Conservation (phyloP, 2,329 filamentous ascomycete genomes). For the Phaeosphaeriaceae sp. region DNA sequence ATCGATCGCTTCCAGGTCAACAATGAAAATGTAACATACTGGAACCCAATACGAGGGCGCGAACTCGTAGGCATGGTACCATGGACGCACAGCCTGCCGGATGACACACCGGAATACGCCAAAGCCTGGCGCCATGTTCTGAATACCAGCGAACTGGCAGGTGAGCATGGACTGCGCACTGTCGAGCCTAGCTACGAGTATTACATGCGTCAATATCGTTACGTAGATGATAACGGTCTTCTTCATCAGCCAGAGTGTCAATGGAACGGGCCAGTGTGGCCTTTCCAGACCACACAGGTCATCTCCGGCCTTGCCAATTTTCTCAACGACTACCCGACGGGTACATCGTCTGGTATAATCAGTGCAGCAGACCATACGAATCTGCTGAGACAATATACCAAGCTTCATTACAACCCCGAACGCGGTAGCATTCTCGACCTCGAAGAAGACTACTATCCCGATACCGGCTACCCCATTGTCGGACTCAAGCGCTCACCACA, state of each 20-base stretch:
- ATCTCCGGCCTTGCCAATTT: constrained; percentile 52
- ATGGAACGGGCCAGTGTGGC: constrained; percentile 56
- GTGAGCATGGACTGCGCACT: constrained; percentile 49
- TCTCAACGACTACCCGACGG: constrained; percentile 50
- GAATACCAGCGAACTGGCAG: constrained; percentile 43
- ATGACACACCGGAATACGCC: constrained; percentile 47
- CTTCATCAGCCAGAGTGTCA: constrained; percentile 48
- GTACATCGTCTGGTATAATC: constrained; percentile 27
- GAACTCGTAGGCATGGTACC: constrained; percentile 55
- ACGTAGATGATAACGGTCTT: constrained; percentile 32
- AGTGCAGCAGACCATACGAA: constrained; percentile 45
- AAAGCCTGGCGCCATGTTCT: constrained; percentile 49
- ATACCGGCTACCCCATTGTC: constrained; percentile 52
- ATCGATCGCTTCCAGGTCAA: constrained; percentile 52
- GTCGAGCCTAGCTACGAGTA: constrained; percentile 55
- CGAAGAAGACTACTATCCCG: constrained; percentile 55
- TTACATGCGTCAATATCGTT: constrained; percentile 55
- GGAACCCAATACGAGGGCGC: constrained; percentile 51
- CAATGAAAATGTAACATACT: constrained; percentile 50
- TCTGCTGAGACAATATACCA: constrained; percentile 49
- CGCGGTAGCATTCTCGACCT: constrained; percentile 45
- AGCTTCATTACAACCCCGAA: constrained; percentile 49
- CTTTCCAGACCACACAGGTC: constrained; percentile 53
- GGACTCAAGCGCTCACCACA: constrained; percentile 53
- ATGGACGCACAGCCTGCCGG: constrained; percentile 53